phyloP scores from a whole-genome alignment of 2,329 filamentous ascomycete genomes.

The Calonectria hawksworthii region DNA sequence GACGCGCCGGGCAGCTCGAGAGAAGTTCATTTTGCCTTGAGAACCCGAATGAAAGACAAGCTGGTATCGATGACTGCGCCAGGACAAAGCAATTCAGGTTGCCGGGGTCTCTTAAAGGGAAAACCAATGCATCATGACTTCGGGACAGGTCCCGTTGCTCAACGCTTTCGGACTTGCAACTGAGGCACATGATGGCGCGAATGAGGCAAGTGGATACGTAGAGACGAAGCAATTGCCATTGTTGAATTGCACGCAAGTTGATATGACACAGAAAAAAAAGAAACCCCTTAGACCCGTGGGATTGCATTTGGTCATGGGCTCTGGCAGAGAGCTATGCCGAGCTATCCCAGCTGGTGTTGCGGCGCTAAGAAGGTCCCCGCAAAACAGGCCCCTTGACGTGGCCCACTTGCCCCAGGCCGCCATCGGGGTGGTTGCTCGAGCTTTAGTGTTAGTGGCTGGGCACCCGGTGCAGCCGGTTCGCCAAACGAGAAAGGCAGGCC shows the following conservation, averaged over 20 bases:
- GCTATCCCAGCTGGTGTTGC: not conserved
- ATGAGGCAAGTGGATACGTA: slow-evolving; percentile 17
- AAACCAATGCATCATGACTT: not conserved
- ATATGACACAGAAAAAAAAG: not conserved
- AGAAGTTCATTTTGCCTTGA: slow-evolving; percentile 6
- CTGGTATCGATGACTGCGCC: not conserved
- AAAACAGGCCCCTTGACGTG: not conserved
- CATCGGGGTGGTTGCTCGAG: not conserved
- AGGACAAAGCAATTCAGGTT: not conserved
- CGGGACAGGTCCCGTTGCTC: not conserved
- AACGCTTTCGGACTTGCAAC: not conserved
- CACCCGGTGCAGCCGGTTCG: not conserved
- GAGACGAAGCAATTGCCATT: not conserved
- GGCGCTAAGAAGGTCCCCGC: not conserved
- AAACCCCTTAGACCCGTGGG: not conserved
- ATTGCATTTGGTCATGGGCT: not conserved
- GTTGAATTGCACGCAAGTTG: not conserved
- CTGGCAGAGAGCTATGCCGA: not conserved
- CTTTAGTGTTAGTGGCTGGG: not conserved
- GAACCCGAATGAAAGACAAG: not conserved
- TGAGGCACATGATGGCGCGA: not conserved
- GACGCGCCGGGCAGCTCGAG: slow-evolving; percentile 22
- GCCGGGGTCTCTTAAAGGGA: slow-evolving; percentile 14
- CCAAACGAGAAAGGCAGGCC: slow-evolving; percentile 28
- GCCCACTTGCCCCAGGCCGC: not conserved